Base-by-base conservation (phyloP, 106 monocot genomes). In the Hemerocallis citrina region DNA sequence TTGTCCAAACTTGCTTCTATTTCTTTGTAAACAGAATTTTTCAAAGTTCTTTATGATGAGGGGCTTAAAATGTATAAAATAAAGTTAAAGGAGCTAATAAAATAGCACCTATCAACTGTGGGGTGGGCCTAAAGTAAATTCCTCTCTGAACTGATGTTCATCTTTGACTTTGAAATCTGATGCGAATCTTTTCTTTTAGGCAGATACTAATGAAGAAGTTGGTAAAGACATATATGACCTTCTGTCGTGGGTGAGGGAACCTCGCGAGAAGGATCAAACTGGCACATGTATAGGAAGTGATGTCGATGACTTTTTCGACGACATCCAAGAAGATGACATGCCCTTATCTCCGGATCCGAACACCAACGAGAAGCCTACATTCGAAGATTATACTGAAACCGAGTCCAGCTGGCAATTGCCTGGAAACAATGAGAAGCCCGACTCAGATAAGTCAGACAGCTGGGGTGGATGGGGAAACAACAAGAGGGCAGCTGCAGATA, bases 171-270 rank as follows among this genome's bases (percentile, higher is more conserved):
- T n/a, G n/a, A 34, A 35, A 13, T 1, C 21, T 55, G 24, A 34
- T 34, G 19, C 12, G 7, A 34, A 11, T 7, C 37, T n/a, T 23
- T 24, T 73, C 34, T 46, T 15, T 51, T 57, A 89, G 94, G 38
- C 74, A 50, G 37, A 61, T 25, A 56, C 29, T 34, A 50, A 81
- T 14, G 41, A 73, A 35, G 69, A 78, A 36, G 49, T 73, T 71
- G 83, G 81, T 29, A 73, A 81, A 20, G 72, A 86, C 66, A 68
- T 95, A 0, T 95, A 95, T 62, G 79, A 86, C 33, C 86, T 90
- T 67, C 62, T 95, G 28, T 69, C 78, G 20, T 43, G 83, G 71
- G 74, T 90, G n/a, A 80, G 73, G 24, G 48, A 72, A 45, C 52
- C 75, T 32, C 51, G 38, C 34, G 68, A 83, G 43, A 51, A 46